Percentiles rank a stretch among this genome's conserved stretches.
Evolutionary conservation across 345 rosid species (phyloP).

Genomic region (Syzygium grande): DNA sequence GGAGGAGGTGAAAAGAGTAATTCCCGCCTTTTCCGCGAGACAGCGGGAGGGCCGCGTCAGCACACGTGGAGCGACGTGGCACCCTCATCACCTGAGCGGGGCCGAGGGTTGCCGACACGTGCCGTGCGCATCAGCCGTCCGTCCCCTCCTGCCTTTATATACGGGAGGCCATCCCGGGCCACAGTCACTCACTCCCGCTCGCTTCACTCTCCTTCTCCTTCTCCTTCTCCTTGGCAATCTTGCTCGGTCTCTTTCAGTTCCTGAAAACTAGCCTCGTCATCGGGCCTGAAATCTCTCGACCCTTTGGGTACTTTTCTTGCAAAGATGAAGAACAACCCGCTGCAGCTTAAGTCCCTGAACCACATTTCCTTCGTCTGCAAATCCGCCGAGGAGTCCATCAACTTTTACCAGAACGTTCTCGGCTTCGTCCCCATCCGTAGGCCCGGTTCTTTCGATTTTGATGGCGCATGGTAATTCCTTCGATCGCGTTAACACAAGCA

Average conservation of each 20-base stretch:
- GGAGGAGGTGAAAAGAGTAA: neutral
- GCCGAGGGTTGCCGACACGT: neutral
- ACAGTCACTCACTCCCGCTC: neutral
- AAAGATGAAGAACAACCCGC: conserved; percentile 50
- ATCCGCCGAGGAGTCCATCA: conserved; percentile 59
- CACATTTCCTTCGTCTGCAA: conserved; percentile 66
- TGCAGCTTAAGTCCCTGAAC: conserved; percentile 67
- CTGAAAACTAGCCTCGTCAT: neutral
- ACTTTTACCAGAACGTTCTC: conserved; percentile 65
- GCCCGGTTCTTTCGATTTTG: conserved; percentile 81
- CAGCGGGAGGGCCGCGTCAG: neutral
- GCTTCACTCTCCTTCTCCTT: neutral
- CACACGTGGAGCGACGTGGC: neutral
- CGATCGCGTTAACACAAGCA: neutral
- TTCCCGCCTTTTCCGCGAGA: neutral
- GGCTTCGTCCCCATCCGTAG: conserved; percentile 75
- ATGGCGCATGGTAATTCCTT: conserved; percentile 73
- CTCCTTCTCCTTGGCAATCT: neutral
- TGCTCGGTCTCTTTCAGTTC: neutral
- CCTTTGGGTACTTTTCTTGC: too few species aligned
- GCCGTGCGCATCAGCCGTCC: neutral
- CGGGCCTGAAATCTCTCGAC: neutral
- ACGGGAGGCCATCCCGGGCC: neutral
- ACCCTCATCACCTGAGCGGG: neutral
- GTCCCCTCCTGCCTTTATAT: neutral